Percentiles rank a stretch among this genome's conserved stretches.
Conservation (phyloP, 148 eudicot species). For the Fagopyrum homotropicum region DNA sequence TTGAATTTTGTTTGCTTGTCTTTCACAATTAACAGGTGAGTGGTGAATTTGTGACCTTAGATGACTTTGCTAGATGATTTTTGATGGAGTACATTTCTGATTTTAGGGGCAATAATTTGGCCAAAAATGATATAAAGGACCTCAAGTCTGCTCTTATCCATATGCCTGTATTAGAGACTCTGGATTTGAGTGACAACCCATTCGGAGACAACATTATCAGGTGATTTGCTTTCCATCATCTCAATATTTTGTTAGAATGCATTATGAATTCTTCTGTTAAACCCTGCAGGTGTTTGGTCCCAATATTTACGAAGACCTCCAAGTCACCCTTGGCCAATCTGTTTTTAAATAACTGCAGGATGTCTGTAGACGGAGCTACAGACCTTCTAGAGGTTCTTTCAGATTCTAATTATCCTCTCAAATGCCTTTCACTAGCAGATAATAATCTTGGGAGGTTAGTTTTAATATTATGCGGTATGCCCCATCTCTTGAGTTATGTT, state of each 20-base stretch:
- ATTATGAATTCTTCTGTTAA: constrained; percentile 8
- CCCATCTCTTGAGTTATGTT: neutral
- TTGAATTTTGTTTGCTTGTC: constrained; percentile 1
- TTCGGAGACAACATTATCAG: constrained; percentile 70
- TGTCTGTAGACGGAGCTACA: constrained; percentile 53
- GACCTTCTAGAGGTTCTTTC: constrained; percentile 60
- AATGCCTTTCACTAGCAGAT: constrained; percentile 64
- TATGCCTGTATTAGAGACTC: constrained; percentile 64
- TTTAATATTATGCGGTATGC: neutral
- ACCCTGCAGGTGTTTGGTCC: constrained; percentile 55
- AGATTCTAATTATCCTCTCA: constrained; percentile 35
- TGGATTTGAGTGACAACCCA: constrained; percentile 79
- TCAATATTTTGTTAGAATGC: neutral
- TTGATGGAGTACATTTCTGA: constrained; percentile 8
- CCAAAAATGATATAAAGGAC: constrained; percentile 45
- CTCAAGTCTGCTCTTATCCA: constrained; percentile 54
- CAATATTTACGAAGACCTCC: constrained; percentile 42
- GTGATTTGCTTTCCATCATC: constrained; percentile 30
- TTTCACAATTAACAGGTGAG: neutral
- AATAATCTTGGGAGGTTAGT: constrained; percentile 82
- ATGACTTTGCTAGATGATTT: neutral
- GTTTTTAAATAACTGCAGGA: constrained; percentile 60
- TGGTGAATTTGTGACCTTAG: neutral
- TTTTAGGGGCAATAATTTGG: constrained; percentile 58
- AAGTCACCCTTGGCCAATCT: constrained; percentile 36